These are phyloP conservation scores for Dipteronia dyeriana DNA, from an alignment of 345 rosid genomes.

Conservation along the genomic window DNA sequence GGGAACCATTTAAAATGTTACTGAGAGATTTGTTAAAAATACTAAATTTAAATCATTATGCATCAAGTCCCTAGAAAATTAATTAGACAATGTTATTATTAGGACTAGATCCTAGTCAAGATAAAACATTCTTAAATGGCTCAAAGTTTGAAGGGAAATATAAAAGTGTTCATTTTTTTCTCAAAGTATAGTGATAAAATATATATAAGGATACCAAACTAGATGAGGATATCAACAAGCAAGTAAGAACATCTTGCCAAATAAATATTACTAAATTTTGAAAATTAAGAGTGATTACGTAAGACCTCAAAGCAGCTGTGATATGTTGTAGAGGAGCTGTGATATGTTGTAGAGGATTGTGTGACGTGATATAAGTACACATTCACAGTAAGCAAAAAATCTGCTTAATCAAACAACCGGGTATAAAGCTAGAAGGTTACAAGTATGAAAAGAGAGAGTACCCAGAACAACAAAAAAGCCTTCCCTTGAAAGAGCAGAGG, in stretches of 20 bases:
- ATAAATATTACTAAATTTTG: not conserved
- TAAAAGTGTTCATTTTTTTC: not conserved
- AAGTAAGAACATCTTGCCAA: conserved; percentile 1
- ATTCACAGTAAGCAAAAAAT: not conserved
- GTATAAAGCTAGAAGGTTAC: not conserved
- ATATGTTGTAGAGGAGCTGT: not conserved
- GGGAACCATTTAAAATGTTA: not conserved
- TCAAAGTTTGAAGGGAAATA: not conserved
- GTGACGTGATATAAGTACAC: too few species aligned
- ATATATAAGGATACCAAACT: not conserved
- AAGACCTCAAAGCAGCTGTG: not conserved
- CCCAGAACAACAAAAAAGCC: conserved; percentile 82
- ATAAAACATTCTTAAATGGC: not conserved
- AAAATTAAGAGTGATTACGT: not conserved
- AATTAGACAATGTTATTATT: not conserved
- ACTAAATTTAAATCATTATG: not conserved
- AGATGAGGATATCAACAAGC: not conserved
- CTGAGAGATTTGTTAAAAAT: not conserved
- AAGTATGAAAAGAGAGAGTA: conserved; percentile 23
- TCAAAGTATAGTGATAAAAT: not conserved
- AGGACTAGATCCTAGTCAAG: not conserved
- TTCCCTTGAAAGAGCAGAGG: conserved; percentile 65
- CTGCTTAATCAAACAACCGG: not conserved
- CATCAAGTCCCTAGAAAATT: not conserved
- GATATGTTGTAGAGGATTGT: not conserved